Percentiles rank a stretch among this genome's conserved stretches.
Conservation (phyloP, 805 yeast genomes). For the Candida ovalis region DNA sequence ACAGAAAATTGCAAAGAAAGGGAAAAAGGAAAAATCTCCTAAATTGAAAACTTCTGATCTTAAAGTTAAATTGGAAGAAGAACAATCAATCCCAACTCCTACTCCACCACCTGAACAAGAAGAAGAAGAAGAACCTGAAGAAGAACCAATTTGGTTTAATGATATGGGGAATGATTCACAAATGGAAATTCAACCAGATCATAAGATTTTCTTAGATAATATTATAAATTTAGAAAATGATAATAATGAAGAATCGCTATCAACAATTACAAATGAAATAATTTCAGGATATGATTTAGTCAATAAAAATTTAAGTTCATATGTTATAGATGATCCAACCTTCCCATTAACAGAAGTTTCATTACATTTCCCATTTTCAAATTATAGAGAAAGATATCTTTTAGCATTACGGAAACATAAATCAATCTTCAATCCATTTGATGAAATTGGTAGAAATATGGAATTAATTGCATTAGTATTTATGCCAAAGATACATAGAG, state of each 20-base stretch:
- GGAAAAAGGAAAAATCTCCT: background rate
- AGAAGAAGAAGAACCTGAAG: constrained; percentile 2
- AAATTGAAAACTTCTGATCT: background rate
- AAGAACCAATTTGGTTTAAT: constrained; percentile 22
- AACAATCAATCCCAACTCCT: background rate
- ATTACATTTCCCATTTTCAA: constrained; percentile 38
- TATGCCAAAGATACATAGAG: constrained; percentile 36
- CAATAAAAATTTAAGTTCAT: constrained; percentile 16
- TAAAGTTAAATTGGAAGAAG: constrained; percentile 2
- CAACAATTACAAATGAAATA: constrained; percentile 13
- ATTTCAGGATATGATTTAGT: constrained; percentile 20
- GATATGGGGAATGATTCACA: constrained; percentile 16
- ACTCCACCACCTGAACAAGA: background rate
- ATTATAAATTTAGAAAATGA: constrained; percentile 21
- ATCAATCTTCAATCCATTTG: constrained; percentile 56
- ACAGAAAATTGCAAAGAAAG: constrained; percentile 3
- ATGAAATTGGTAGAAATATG: constrained; percentile 54
- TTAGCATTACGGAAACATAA: constrained; percentile 50
- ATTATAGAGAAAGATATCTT: constrained; percentile 46
- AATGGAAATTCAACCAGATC: constrained; percentile 10
- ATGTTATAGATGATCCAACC: constrained; percentile 27
- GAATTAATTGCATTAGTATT: constrained; percentile 37
- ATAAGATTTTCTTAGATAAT: constrained; percentile 19
- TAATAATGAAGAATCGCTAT: constrained; percentile 1
- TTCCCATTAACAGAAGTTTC: constrained; percentile 24